phyloP scores from a whole-genome alignment of 805 yeast species.

The Candida lessepsii region DNA sequence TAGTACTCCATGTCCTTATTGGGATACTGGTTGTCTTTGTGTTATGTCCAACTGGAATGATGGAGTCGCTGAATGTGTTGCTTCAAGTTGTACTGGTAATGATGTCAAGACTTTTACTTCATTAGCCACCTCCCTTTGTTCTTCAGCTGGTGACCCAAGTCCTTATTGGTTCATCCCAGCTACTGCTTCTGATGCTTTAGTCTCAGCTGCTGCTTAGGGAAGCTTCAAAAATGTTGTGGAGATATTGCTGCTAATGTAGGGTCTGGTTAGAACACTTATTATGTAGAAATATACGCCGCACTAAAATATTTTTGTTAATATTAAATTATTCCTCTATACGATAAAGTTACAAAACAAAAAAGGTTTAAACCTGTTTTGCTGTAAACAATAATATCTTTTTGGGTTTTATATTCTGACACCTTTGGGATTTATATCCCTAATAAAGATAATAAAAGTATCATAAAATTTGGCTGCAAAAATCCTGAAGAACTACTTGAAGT shows the following conservation, averaged over 20 bases:
- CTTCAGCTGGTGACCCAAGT: conserved; percentile 23
- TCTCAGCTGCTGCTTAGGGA: conserved; percentile 18
- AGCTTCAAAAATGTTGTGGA: too few species aligned
- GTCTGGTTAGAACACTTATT: neutral
- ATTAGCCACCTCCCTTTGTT: conserved; percentile 29
- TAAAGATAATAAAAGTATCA: neutral
- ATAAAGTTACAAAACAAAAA: too few species aligned
- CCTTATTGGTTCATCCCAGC: conserved; percentile 34
- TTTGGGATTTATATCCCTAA: neutral
- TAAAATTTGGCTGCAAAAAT: neutral
- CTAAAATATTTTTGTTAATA: too few species aligned
- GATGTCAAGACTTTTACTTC: conserved; percentile 25
- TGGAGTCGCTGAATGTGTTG: conserved; percentile 37
- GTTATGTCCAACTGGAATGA: conserved; percentile 35
- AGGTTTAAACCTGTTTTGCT: too few species aligned
- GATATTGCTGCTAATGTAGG: neutral
- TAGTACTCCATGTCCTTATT: conserved; percentile 43
- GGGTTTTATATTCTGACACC: too few species aligned
- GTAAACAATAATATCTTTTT: neutral
- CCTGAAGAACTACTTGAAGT: neutral
- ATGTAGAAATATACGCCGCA: too few species aligned
- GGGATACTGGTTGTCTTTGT: conserved; percentile 48
- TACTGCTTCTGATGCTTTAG: conserved; percentile 22
- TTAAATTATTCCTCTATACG: too few species aligned
- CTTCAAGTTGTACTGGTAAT: conserved; percentile 32